phyloP scores from a whole-genome alignment of 2,329 filamentous ascomycete genomes.

The Colletotrichum salicis region DNA sequence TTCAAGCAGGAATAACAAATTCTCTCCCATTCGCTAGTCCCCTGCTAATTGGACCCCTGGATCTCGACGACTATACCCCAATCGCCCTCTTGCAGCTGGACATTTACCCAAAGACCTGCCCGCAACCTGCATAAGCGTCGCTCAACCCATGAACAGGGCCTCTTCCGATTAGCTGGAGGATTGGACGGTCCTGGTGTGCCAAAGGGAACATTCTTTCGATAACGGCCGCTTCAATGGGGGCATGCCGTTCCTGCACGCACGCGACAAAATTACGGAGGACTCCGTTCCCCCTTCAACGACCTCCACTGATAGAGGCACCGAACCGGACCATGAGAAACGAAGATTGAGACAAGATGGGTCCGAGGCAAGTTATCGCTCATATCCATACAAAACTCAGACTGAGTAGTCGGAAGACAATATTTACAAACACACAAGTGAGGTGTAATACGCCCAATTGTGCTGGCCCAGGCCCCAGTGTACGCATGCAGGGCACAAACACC shows the following conservation, averaged over 20 bases:
- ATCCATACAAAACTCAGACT: background rate
- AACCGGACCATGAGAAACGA: background rate
- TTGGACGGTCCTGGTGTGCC: slow-evolving; percentile 19
- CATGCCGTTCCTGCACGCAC: slow-evolving; percentile 4
- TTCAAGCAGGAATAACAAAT: slow-evolving; percentile 19
- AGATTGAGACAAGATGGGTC: background rate
- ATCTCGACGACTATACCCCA: slow-evolving; percentile 30
- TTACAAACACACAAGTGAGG: background rate
- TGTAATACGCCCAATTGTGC: background rate
- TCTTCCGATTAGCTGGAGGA: slow-evolving; percentile 27
- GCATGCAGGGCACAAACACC: slow-evolving; percentile 26
- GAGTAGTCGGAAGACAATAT: background rate
- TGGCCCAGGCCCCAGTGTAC: background rate
- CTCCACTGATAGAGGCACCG: slow-evolving; percentile 22
- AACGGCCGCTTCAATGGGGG: background rate
- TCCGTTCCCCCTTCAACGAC: slow-evolving; percentile 20
- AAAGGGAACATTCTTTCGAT: slow-evolving; percentile 14
- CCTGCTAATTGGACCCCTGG: slow-evolving; percentile 30
- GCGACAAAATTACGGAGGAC: slow-evolving; percentile 27
- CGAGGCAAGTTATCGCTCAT: slow-evolving; percentile 10
- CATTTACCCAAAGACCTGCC: slow-evolving; percentile 28
- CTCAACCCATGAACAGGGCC: slow-evolving; percentile 25
- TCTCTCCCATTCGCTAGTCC: background rate
- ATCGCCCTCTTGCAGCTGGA: slow-evolving; percentile 29
- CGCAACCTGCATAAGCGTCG: slow-evolving; percentile 36